Percentiles rank a stretch among this genome's conserved stretches.
Conservation (phyloP, 768 basidiomycete genomes). For the Amanita jacksonii region DNA sequence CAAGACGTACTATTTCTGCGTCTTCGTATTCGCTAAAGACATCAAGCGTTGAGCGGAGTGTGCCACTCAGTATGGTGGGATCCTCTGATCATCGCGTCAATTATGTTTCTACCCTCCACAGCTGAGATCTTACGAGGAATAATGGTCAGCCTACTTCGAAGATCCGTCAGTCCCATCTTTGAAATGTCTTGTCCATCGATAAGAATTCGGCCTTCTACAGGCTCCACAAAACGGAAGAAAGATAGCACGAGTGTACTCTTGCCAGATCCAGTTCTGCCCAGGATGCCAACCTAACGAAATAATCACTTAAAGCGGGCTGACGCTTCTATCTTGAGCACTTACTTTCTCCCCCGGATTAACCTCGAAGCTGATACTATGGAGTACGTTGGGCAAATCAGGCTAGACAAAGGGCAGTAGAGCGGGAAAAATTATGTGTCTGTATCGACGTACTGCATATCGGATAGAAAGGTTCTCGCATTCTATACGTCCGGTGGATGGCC, state of each 20-base stretch:
- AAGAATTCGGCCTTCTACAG: slow-evolving; percentile 56
- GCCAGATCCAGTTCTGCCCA: slow-evolving; percentile 66
- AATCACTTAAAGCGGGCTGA: not conserved
- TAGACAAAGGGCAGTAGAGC: too few species aligned
- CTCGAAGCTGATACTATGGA: slow-evolving; percentile 71
- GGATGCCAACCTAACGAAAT: slow-evolving; percentile 47
- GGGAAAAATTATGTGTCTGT: not conserved
- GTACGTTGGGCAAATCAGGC: slow-evolving; percentile 81
- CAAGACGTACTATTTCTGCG: slow-evolving; percentile 57
- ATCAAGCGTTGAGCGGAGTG: slow-evolving; percentile 70
- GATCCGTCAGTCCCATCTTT: slow-evolving; percentile 63
- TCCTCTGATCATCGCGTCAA: slow-evolving; percentile 54
- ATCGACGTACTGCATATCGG: slow-evolving; percentile 56
- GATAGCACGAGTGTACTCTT: slow-evolving; percentile 78
- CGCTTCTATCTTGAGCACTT: not conserved
- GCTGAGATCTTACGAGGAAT: slow-evolving; percentile 39
- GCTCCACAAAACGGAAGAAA: slow-evolving; percentile 84
- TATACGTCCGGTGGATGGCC: slow-evolving; percentile 69
- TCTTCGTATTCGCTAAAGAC: slow-evolving; percentile 85
- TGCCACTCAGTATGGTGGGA: slow-evolving; percentile 81
- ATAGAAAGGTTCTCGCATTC: slow-evolving; percentile 69
- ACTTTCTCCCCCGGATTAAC: slow-evolving; percentile 73
- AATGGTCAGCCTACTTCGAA: slow-evolving; percentile 68
- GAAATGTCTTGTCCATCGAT: slow-evolving; percentile 72
- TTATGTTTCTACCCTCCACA: slow-evolving; percentile 35